Conservation (phyloP, 495 filamentous ascomycete genomes). For the Lindgomyces ingoldianus region DNA sequence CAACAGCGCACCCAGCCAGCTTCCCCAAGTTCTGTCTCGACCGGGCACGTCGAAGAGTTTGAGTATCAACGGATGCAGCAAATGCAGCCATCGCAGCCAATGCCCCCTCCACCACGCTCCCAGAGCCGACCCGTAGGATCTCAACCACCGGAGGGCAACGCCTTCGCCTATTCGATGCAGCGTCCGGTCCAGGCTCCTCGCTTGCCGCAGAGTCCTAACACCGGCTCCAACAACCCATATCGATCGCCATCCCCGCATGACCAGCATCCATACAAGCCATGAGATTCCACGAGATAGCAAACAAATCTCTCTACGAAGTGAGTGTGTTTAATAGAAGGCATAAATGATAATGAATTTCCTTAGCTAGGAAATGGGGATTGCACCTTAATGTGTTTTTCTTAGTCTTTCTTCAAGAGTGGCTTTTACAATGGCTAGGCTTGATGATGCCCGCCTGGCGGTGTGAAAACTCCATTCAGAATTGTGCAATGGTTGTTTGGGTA, state of each 20-base stretch:
- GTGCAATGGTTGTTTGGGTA: no score
- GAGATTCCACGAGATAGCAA: background rate
- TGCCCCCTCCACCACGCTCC: background rate
- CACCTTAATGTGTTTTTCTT: no score
- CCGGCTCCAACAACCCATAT: conserved; percentile 20
- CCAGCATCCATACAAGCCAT: background rate
- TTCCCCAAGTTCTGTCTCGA: conserved; percentile 29
- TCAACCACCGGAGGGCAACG: conserved; percentile 8
- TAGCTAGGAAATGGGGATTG: no score
- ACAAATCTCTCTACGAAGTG: no score
- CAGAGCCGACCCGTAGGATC: conserved; percentile 9
- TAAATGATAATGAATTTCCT: background rate
- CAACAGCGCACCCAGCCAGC: conserved; percentile 3
- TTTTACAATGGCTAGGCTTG: no score
- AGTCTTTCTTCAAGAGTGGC: no score
- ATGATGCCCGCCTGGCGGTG: no score
- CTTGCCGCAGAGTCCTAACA: background rate
- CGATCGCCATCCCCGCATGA: background rate
- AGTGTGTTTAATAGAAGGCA: no score
- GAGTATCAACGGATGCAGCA: conserved; percentile 28
- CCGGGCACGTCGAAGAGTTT: conserved; percentile 22
- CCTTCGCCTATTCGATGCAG: conserved; percentile 18
- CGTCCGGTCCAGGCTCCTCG: conserved; percentile 15
- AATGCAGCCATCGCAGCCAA: background rate
- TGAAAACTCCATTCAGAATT: no score